A percentile compares a stretch with the other conserved stretches of the same genome.
Conservation (phyloP, 495 filamentous ascomycete species). For the Neurospora sp. region DNA sequence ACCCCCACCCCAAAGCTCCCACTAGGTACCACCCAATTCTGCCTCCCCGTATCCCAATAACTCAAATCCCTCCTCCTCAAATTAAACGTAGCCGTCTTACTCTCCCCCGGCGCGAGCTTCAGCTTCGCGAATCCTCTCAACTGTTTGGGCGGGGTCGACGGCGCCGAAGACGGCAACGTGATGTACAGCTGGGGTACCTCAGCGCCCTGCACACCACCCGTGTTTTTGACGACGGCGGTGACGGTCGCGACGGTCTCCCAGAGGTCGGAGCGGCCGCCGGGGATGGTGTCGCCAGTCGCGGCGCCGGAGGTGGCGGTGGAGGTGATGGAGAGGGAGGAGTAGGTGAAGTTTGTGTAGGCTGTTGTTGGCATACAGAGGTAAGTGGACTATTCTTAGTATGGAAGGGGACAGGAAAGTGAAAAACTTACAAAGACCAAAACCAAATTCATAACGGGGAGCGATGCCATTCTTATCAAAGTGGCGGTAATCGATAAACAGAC, state of each 20-base stretch:
- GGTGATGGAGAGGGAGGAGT: constrained; percentile 33
- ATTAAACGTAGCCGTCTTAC: constrained; percentile 35
- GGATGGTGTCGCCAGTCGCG: constrained; percentile 44
- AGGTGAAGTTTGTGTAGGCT: constrained; percentile 54
- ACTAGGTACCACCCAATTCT: constrained; percentile 44
- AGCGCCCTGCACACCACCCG: constrained; percentile 55
- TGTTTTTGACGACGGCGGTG: constrained; percentile 54
- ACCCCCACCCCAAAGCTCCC: constrained; percentile 38
- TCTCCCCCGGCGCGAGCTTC: constrained; percentile 33
- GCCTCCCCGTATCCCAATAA: constrained; percentile 40
- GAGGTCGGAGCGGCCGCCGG: constrained; percentile 57
- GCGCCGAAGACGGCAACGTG: constrained; percentile 33
- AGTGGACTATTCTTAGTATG: not conserved
- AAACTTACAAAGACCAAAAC: constrained; percentile 49
- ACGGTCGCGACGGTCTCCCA: constrained; percentile 51
- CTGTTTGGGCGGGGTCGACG: constrained; percentile 40
- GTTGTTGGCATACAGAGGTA: not conserved
- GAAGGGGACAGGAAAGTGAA: not conserved
- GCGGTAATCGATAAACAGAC: constrained; percentile 76
- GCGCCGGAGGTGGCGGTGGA: constrained; percentile 36
- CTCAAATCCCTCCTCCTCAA: constrained; percentile 44
- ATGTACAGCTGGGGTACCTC: constrained; percentile 65
- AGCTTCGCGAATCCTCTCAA: constrained; percentile 50
- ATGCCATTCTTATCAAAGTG: constrained; percentile 63
- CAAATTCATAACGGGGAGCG: constrained; percentile 53